Evolutionary conservation across 2,329 filamentous ascomycete genomes (phyloP).

Genomic region (Pestalotiopsis sp.): DNA sequence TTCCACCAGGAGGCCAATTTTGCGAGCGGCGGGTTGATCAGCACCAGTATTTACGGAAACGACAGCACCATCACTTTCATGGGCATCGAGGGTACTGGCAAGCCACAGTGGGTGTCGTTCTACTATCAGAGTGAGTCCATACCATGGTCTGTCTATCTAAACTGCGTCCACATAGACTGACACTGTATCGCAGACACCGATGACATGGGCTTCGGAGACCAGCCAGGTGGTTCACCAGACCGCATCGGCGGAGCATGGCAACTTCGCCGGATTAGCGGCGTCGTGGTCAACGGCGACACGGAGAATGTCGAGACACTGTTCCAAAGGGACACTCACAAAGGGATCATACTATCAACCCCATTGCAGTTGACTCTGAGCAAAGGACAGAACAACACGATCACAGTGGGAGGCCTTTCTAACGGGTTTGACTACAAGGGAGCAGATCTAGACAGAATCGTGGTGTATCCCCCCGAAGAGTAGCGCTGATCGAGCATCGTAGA

Average conservation of each 20-base stretch:
- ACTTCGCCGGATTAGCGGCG: slow-evolving; percentile 58
- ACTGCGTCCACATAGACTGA: background rate
- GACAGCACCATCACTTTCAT: slow-evolving; percentile 54
- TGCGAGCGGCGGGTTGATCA: slow-evolving; percentile 44
- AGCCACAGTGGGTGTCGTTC: slow-evolving; percentile 57
- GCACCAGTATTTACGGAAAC: slow-evolving; percentile 55
- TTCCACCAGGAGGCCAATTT: slow-evolving; percentile 59
- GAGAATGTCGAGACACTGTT: slow-evolving; percentile 49
- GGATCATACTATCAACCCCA: slow-evolving; percentile 58
- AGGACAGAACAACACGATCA: slow-evolving; percentile 52
- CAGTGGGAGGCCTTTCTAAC: slow-evolving; percentile 57
- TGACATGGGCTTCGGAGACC: slow-evolving; percentile 60
- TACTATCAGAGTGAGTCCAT: slow-evolving; percentile 48
- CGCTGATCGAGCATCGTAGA: background rate
- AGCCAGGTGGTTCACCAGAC: slow-evolving; percentile 56
- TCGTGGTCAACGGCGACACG: slow-evolving; percentile 56
- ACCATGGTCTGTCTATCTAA: background rate
- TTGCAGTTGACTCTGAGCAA: slow-evolving; percentile 53
- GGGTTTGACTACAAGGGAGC: slow-evolving; percentile 57
- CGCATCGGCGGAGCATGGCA: slow-evolving; percentile 61
- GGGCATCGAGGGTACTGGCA: slow-evolving; percentile 46
- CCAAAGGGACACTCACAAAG: slow-evolving; percentile 58
- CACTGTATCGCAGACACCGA: slow-evolving; percentile 42
- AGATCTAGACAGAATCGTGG: slow-evolving; percentile 59
- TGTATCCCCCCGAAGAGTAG: slow-evolving; percentile 54